Conservation (phyloP, 805 yeast genomes). For the Candida argentea region DNA sequence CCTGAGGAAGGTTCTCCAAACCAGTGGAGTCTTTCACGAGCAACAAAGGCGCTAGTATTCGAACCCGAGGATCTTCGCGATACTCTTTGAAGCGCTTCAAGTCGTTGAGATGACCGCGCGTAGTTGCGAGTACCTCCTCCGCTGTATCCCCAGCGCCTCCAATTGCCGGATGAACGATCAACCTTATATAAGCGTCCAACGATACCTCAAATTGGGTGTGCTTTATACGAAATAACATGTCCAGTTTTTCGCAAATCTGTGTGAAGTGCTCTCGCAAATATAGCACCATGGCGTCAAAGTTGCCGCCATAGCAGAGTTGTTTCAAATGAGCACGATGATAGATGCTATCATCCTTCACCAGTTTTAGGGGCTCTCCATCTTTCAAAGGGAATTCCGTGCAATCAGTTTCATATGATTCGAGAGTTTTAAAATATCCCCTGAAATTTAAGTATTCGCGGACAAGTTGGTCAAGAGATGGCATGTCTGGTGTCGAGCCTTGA, state of each 20-base stretch:
- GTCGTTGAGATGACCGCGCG: constrained; percentile 10
- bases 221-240: constrained; percentile 16
- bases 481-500: no score
- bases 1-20: constrained; percentile 13
- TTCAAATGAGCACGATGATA: constrained; percentile 15
- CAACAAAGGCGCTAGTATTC: constrained; percentile 13
- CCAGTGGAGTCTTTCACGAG: constrained; percentile 12
- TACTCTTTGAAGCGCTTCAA: constrained; percentile 5
- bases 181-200: constrained; percentile 13
- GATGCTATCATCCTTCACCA: neutral
- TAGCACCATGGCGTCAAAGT: constrained; percentile 34
- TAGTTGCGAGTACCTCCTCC: constrained; percentile 9
- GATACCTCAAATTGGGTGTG: constrained; percentile 14
- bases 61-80: constrained; percentile 5
- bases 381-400: constrained; percentile 11
- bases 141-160: no score
- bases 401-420: constrained; percentile 23
- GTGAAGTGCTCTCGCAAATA: constrained; percentile 24
- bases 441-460: constrained; percentile 29
- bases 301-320: constrained; percentile 34
- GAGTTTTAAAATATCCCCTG: constrained; percentile 29
- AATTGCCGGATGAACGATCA: no score
- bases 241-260: neutral
- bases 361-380: neutral
- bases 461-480: no score